Percentiles rank a stretch among this genome's conserved stretches.
Evolutionary conservation across 345 rosid genomes (phyloP).

Genomic region (Dovyalis caffra): DNA sequence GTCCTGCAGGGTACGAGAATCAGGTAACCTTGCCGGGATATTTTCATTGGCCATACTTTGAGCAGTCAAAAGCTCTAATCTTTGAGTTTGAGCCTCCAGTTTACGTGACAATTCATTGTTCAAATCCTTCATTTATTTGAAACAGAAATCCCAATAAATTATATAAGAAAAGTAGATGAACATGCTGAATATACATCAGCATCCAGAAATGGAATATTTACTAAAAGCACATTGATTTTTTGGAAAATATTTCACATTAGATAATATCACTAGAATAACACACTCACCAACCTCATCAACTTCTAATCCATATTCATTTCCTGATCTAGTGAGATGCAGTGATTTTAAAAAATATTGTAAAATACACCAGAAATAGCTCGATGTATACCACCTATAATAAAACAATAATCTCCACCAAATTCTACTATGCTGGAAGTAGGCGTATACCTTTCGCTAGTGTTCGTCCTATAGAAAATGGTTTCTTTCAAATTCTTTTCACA

Average conservation of each 20-base stretch:
- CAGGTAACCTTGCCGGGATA: conserved; percentile 49
- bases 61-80: conserved; percentile 87
- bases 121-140: conserved; percentile 55
- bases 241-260: too few species aligned
- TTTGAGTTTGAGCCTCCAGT: conserved; percentile 91
- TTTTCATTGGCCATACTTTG: conserved; percentile 64
- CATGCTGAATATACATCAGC: background rate
- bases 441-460: background rate
- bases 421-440: background rate
- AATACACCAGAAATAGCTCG: too few species aligned
- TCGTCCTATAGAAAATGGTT: background rate
- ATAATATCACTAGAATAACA: background rate
- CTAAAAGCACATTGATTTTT: background rate
- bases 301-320: background rate
- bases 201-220: background rate
- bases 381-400: too few species aligned
- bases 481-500: background rate
- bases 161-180: background rate
- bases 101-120: conserved; percentile 79
- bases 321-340: background rate
- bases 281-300: background rate
- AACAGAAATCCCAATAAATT: background rate
- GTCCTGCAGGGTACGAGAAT: conserved; percentile 48
- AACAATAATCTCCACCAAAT: background rate
- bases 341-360: background rate